These are phyloP conservation scores for Leccinum longicurvipes DNA, from an alignment of 768 basidiomycete species.

Conservation along the genomic window DNA sequence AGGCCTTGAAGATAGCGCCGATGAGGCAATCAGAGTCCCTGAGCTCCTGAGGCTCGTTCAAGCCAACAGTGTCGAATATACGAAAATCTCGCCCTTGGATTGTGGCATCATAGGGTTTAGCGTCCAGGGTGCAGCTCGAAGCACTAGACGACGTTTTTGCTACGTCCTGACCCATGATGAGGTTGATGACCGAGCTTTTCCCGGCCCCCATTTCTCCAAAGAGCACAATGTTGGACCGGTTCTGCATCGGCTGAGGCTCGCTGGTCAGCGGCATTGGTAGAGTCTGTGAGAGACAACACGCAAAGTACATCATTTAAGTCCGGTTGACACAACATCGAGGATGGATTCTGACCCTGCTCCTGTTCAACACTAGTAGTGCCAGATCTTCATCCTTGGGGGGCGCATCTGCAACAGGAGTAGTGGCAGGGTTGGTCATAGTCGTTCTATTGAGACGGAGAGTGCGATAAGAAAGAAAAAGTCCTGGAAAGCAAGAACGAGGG, in stretches of 20 bases:
- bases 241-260: constrained; percentile 10
- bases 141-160: constrained; percentile 31
- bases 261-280: constrained; percentile 3
- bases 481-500: neutral
- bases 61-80: constrained; percentile 35
- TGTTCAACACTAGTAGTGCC: neutral
- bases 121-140: constrained; percentile 35
- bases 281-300: neutral
- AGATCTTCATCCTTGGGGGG: neutral
- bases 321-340: neutral
- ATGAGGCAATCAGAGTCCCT: constrained; percentile 25
- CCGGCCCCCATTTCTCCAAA: constrained; percentile 33
- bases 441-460: neutral
- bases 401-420: neutral
- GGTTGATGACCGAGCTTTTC: constrained; percentile 44
- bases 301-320: constrained; percentile 6
- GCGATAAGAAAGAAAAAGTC: neutral
- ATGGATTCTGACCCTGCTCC: constrained; percentile 12
- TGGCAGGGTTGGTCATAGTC: constrained; percentile 1
- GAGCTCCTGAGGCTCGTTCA: constrained; percentile 28
- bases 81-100: constrained; percentile 18
- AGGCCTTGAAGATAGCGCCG: constrained; percentile 31
- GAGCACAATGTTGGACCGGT: constrained; percentile 23
- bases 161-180: constrained; percentile 29
- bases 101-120: constrained; percentile 24